phyloP scores from a whole-genome alignment of 116 monocot genomes.

The Iris pallida region DNA sequence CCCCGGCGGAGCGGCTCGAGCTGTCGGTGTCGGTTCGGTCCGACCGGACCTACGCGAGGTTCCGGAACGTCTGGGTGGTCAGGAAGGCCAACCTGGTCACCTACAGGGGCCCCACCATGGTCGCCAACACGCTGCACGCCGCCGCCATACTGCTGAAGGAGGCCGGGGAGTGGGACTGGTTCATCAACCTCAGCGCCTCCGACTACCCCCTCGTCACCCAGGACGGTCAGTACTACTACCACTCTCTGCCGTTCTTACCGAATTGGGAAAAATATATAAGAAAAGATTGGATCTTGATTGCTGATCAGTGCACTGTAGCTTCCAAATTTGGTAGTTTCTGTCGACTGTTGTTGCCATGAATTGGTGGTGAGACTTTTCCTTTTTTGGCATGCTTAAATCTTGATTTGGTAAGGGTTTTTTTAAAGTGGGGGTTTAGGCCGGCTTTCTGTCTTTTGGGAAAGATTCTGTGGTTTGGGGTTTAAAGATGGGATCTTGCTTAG shows the following conservation, averaged over 20 bases:
- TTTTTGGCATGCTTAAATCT: no score
- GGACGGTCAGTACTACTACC: constrained; percentile 23
- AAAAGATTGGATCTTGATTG: no score
- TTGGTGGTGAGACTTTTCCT: no score
- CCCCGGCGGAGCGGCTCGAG: constrained; percentile 36
- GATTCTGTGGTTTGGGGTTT: no score
- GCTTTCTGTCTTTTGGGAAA: no score
- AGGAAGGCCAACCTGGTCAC: constrained; percentile 45
- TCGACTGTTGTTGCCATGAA: no score
- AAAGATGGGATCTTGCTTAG: no score
- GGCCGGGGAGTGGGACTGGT: constrained; percentile 54
- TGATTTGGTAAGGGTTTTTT: no score
- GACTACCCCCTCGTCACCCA: constrained; percentile 52
- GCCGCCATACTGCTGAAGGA: constrained; percentile 48
- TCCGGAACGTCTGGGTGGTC: constrained; percentile 39
- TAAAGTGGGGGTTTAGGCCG: no score
- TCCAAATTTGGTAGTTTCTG: no score
- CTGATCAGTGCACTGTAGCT: no score
- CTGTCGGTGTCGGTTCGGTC: constrained; percentile 17
- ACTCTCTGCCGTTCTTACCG: background rate
- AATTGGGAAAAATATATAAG: no score
- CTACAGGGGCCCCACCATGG: constrained; percentile 52
- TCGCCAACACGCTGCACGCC: constrained; percentile 49
- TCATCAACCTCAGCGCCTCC: constrained; percentile 49
- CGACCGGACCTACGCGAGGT: constrained; percentile 26